Evolutionary conservation across 768 basidiomycete species (phyloP).

Genomic region (Tulasnella sp.): DNA sequence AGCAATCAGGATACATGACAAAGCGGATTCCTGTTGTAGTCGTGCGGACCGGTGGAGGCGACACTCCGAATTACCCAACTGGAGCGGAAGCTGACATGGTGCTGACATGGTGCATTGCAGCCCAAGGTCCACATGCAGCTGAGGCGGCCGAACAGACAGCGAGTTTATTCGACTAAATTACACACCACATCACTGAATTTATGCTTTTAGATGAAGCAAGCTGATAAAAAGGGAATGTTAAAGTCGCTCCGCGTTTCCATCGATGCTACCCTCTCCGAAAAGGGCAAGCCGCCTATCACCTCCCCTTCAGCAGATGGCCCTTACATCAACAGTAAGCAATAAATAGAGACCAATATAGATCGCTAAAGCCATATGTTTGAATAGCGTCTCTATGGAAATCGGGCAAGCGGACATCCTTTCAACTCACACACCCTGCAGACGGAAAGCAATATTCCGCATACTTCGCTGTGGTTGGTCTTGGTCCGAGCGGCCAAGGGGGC

Average conservation of each 20-base stretch:
- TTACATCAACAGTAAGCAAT: too few relatives aligned
- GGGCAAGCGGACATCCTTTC: not conserved
- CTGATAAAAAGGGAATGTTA: too few relatives aligned
- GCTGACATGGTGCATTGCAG: not conserved
- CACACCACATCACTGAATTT: not conserved
- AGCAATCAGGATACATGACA: not conserved
- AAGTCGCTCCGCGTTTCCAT: too few relatives aligned
- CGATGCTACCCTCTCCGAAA: too few relatives aligned
- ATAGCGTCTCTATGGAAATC: not conserved
- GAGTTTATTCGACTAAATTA: not conserved
- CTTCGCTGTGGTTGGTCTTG: not conserved
- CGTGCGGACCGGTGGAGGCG: not conserved
- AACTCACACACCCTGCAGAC: not conserved
- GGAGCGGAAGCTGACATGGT: not conserved
- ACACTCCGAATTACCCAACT: not conserved
- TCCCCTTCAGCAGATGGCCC: too few relatives aligned
- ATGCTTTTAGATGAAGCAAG: too few relatives aligned
- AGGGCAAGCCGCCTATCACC: too few relatives aligned
- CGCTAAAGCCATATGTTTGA: not conserved
- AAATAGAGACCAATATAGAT: too few relatives aligned
- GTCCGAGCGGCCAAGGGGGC: too few relatives aligned
- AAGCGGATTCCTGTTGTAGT: not conserved
- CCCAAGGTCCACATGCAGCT: not conserved
- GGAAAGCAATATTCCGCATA: not conserved
- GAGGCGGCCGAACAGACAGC: not conserved